phyloP scores from a whole-genome alignment of 345 rosid species.

The Jatropha curcas region DNA sequence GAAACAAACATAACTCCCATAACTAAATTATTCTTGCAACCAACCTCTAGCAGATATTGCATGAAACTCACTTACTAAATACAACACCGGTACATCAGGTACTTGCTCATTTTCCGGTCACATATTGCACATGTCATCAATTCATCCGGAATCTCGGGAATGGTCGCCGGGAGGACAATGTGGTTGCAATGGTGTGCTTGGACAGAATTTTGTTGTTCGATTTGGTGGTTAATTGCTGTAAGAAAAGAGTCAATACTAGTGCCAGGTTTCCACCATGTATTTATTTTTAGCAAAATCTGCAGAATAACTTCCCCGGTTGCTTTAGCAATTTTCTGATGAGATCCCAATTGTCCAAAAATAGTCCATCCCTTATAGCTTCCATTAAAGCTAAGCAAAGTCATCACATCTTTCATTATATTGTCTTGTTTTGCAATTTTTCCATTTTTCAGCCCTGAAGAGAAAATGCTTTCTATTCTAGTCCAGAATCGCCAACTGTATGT shows the following conservation, averaged over 20 bases:
- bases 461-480: background rate
- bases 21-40: too few species aligned
- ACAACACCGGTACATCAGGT: too few species aligned
- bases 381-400: background rate
- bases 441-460: background rate
- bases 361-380: background rate
- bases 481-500: background rate
- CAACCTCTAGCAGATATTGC: too few species aligned
- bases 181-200: too few species aligned
- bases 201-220: background rate
- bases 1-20: too few species aligned
- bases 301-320: background rate
- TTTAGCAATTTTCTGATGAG: background rate
- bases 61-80: too few species aligned
- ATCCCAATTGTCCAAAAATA: background rate
- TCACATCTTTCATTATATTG: background rate
- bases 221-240: background rate
- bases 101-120: too few species aligned
- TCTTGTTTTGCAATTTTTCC: background rate
- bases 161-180: too few species aligned
- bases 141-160: too few species aligned
- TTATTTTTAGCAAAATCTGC: background rate
- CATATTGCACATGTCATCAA: too few species aligned
- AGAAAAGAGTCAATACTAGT: too few species aligned
- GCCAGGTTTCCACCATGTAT: background rate